Evolutionary conservation across 169 alveolate genomes (phyloP).

Genomic region (Eimeria praecox): DNA sequence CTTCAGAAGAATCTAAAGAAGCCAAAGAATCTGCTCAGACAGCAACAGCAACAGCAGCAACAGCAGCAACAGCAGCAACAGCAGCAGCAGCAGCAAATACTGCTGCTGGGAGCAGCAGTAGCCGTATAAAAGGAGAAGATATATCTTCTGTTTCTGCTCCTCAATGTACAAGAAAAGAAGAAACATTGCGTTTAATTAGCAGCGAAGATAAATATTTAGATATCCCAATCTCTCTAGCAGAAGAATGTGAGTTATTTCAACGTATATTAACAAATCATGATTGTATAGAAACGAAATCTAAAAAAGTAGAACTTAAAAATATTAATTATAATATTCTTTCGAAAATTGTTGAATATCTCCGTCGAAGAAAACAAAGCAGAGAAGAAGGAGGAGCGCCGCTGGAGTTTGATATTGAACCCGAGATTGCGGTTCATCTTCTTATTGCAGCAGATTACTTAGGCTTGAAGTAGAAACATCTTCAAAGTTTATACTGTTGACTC

Average conservation of each 20-base stretch:
- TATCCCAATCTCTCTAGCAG: conserved; percentile 43
- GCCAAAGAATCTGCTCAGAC: background rate
- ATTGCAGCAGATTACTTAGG: conserved; percentile 84
- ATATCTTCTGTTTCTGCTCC: background rate
- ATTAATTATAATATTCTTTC: background rate
- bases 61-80: background rate
- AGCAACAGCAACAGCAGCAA: background rate
- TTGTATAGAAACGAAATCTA: conserved; percentile 68
- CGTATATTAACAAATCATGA: conserved; percentile 20
- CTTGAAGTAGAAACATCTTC: conserved; percentile 75
- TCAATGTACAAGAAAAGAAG: background rate
- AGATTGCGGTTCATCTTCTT: conserved; percentile 80
- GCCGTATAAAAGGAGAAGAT: background rate
- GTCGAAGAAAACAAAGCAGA: conserved; percentile 49
- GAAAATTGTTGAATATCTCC: conserved; percentile 77
- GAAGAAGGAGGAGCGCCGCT: conserved; percentile 55
- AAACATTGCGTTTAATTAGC: conserved; percentile 39
- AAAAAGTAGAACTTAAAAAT: conserved; percentile 28
- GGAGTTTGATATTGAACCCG: conserved; percentile 77
- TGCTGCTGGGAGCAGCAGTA: background rate
- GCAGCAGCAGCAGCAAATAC: background rate
- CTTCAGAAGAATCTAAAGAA: background rate
- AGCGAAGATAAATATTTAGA: conserved; percentile 26
- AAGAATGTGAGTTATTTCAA: conserved; percentile 53
- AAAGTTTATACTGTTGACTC: background rate